These are phyloP conservation scores for Xylariaceae sp. DNA, from an alignment of 2,329 filamentous ascomycete genomes.

Conservation along the genomic window DNA sequence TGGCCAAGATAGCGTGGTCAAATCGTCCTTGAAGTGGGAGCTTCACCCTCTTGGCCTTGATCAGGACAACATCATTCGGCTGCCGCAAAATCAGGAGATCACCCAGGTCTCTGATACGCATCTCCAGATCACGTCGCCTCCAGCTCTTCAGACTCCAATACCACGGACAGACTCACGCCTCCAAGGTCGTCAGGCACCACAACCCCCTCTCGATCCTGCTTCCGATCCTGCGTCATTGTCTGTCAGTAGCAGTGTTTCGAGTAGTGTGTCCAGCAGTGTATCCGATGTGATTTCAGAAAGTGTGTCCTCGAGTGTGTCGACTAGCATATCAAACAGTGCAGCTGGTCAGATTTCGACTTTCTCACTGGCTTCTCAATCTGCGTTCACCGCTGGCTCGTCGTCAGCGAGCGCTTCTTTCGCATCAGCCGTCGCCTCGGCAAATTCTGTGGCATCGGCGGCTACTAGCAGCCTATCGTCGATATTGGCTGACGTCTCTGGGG, in stretches of 20 bases:
- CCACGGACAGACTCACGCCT: not conserved
- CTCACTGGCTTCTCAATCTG: constrained; percentile 1
- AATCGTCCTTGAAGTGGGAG: not conserved
- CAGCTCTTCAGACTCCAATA: not conserved
- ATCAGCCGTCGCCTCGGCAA: constrained; percentile 3
- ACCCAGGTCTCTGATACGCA: not conserved
- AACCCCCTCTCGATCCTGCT: not conserved
- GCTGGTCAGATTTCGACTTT: not conserved
- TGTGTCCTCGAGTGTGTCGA: constrained; percentile 3
- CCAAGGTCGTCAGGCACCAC: constrained; percentile 1
- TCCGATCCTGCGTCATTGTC: constrained; percentile 1
- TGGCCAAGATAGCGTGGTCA: not conserved
- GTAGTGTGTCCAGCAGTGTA: constrained; percentile 1
- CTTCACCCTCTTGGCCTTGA: not conserved
- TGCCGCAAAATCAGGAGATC: not conserved
- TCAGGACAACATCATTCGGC: not conserved
- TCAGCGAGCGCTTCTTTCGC: constrained; percentile 1
- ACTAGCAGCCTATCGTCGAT: constrained; percentile 2
- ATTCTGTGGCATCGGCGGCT: not conserved
- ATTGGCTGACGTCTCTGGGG: constrained; percentile 1
- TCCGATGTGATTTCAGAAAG: not conserved
- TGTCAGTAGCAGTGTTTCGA: constrained; percentile 1
- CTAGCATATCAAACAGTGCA: constrained; percentile 1
- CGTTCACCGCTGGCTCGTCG: constrained; percentile 1
- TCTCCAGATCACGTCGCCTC: constrained; percentile 1